Evolutionary conservation across 139 green algal species (phyloP), one percentile per base, ranked within the genome.

Genomic region (Chlamydomonas sp.): DNA sequence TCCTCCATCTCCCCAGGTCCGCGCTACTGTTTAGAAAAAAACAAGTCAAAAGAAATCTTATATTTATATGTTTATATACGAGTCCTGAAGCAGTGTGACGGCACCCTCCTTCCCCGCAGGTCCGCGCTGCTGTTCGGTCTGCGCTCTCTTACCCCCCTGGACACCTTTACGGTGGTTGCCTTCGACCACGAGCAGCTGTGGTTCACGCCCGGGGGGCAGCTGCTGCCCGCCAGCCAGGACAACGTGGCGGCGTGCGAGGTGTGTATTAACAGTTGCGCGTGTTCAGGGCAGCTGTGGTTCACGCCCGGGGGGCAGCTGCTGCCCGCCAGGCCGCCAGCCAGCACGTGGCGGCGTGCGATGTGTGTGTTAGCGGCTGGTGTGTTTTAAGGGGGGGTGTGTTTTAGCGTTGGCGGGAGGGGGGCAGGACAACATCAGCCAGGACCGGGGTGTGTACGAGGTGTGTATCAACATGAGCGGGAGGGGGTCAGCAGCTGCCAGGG

Each of bases 161-260:
- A 95, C 81, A 17, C 61, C 66, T 96, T 96, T 84, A 91, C 84
- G 10, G 89, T 96, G 58, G 92, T 93, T 58, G 93, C 92, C 2
- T 96, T 94, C 83, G 92, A 96, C 85, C 88, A 96, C 79, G 91
- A 94, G 68, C 92, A 96, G 89, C 66, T 92, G 15, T 92, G 85
- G 89, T 93, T 89, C 88, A 90, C 78, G 66, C 71, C 59, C 60
- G 83, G 83, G 12, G 83, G 83, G 12, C 12, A 64, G 60, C 63
- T 93, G 63, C 12, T 92, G 67, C 71, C 82, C 20, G 90, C 88
- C 20, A 91, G 83, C 1, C 60, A 67, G 1, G 81, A 93, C 18
- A 87, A 90, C 81, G 63, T 91, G 9, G 20, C 63, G 62, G 67
- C 77, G 31, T 88, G 78, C 64, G 83, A 83, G 84, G 84, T 88